phyloP scores from a whole-genome alignment of 2,329 filamentous ascomycete genomes.

The Ophioceras dolichostomum region DNA sequence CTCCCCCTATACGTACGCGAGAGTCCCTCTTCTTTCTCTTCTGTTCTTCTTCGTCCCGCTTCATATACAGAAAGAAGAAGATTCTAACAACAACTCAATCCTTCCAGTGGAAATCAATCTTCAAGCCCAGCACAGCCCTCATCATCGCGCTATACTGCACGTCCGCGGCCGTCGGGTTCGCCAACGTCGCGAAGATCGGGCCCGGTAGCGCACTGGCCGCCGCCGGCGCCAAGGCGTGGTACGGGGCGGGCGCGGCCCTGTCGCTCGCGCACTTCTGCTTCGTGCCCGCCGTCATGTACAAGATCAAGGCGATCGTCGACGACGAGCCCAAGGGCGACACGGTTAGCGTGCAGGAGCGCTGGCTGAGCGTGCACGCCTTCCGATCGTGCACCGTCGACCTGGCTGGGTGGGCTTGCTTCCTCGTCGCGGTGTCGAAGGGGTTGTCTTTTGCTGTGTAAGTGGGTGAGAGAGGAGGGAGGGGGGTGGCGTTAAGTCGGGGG shows the following conservation, averaged over 20 bases:
- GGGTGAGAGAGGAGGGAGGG: too few species aligned
- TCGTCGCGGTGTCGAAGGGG: conserved; percentile 11
- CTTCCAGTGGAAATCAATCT: conserved; percentile 10
- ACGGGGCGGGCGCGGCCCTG: conserved; percentile 16
- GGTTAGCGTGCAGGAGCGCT: conserved; percentile 12
- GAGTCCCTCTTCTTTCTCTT: background rate
- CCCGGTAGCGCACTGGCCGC: conserved; percentile 5
- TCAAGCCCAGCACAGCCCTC: conserved; percentile 8
- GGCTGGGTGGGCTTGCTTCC: conserved; percentile 18
- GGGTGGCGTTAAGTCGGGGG: too few species aligned
- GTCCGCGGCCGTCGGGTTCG: conserved; percentile 13
- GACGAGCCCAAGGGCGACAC: conserved; percentile 7
- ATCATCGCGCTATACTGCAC: conserved; percentile 15
- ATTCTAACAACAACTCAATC: background rate
- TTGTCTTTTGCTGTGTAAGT: too few species aligned
- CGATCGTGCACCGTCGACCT: conserved; percentile 15
- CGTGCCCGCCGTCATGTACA: conserved; percentile 16
- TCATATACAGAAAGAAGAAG: background rate
- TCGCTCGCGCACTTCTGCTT: conserved; percentile 18
- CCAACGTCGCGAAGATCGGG: conserved; percentile 13
- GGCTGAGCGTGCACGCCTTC: conserved; percentile 15
- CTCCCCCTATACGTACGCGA: conserved; percentile 11
- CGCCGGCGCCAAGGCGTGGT: conserved; percentile 15
- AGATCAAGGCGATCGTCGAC: conserved; percentile 13
- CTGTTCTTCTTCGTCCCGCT: background rate